Percentiles rank a stretch among this genome's conserved stretches.
Conservation (phyloP, 768 basidiomycete species). For the Mycena alexandri region DNA sequence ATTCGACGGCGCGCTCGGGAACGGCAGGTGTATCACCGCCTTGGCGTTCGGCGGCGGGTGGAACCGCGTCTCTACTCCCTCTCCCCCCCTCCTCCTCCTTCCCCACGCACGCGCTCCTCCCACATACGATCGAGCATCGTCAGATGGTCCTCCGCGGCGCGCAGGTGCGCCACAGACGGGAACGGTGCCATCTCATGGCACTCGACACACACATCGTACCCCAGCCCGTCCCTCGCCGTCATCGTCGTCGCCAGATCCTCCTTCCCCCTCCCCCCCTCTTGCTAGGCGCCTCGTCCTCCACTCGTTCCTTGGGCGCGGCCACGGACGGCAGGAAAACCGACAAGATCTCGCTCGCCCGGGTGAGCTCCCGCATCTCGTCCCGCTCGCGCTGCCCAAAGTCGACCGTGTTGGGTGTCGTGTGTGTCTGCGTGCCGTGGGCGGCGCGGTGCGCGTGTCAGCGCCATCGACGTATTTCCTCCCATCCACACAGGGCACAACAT, state of each 20-base stretch:
- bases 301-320: neutral
- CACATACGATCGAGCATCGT: too few relatives aligned
- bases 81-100: too few relatives aligned
- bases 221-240: slow-evolving; percentile 62
- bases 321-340: slow-evolving; percentile 43
- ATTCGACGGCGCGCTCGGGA: slow-evolving; percentile 77
- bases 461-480: slow-evolving; percentile 21
- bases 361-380: slow-evolving; percentile 92
- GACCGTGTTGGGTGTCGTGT: slow-evolving; percentile 64
- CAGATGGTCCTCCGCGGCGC: slow-evolving; percentile 83
- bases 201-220: slow-evolving; percentile 90
- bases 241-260: slow-evolving; percentile 43
- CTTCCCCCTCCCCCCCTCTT: too few relatives aligned
- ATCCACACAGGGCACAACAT: neutral
- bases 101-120: too few relatives aligned
- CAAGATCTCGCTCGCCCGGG: slow-evolving; percentile 84
- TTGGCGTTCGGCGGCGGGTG: too few relatives aligned
- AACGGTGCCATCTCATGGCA: slow-evolving; percentile 86
- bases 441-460: slow-evolving; percentile 22
- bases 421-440: slow-evolving; percentile 20
- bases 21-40: slow-evolving; percentile 82
- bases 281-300: neutral
- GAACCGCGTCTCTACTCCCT: too few relatives aligned
- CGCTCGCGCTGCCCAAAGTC: too few relatives aligned
- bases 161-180: slow-evolving; percentile 72